Percentiles rank a stretch among this genome's conserved stretches.
These are phyloP conservation scores for Scedosporium dehoogii DNA, from an alignment of 2,329 filamentous ascomycete species.

Conservation along the genomic window DNA sequence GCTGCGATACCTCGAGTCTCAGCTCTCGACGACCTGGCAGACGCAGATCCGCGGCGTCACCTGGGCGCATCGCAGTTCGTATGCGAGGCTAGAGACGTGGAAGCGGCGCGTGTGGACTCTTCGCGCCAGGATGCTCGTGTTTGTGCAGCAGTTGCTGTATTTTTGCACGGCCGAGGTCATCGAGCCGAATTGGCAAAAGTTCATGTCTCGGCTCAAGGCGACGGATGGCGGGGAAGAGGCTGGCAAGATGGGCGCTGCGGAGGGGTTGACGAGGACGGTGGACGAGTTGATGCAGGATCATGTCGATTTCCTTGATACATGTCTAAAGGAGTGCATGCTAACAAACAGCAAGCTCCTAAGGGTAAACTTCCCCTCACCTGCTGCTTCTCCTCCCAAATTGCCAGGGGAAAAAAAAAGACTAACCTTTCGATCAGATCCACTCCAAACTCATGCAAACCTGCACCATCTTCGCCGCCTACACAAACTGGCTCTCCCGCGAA, in stretches of 20 bases:
- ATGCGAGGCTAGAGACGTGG: constrained; percentile 73
- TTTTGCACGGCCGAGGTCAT: constrained; percentile 97
- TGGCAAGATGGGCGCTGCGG: constrained; percentile 10
- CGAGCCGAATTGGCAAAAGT: constrained; percentile 89
- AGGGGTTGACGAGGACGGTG: constrained; percentile 56
- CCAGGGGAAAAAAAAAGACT: constrained; percentile 10
- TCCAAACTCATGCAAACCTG: constrained; percentile 95
- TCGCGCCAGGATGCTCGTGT: constrained; percentile 88
- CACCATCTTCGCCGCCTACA: constrained; percentile 87
- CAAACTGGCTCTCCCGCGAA: constrained; percentile 74
- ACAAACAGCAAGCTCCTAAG: constrained; percentile 91
- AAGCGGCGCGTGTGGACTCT: constrained; percentile 89
- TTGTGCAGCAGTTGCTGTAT: constrained; percentile 92
- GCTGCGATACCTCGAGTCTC: constrained; percentile 77
- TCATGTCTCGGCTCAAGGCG: constrained; percentile 77
- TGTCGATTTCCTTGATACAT: constrained; percentile 95
- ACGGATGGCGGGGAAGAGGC: constrained; percentile 32
- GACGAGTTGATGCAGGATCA: constrained; percentile 99
- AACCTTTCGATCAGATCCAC: constrained; percentile 58
- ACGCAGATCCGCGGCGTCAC: constrained; percentile 71
- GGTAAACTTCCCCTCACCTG: constrained; percentile 38
- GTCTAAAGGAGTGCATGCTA: constrained; percentile 97
- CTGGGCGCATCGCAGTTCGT: constrained; percentile 74
- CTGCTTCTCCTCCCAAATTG: not conserved
- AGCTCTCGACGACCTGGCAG: constrained; percentile 81